Evolutionary conservation across 495 filamentous ascomycete species (phyloP), one percentile per base, ranked within the genome.

Genomic region (Cryomyces minteri): DNA sequence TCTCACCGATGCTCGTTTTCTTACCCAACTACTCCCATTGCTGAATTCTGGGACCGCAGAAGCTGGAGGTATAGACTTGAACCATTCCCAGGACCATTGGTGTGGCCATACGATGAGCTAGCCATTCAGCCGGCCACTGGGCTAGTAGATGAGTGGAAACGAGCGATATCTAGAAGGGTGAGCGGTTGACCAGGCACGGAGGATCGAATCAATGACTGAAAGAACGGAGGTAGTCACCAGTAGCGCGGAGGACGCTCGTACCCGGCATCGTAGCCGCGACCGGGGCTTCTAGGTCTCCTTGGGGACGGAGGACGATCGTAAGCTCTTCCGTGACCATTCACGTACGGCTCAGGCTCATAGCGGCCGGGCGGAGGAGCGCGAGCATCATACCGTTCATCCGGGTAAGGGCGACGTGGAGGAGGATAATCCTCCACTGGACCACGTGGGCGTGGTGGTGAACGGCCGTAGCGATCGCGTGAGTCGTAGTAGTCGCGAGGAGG

Each of bases 401-500:
- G 51, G 43, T 55, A 58, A 38, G 57, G 57, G 31, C 48, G 67
- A 31, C 67, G 69, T 5, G 68, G 61, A 28, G 84, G 76, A 39
- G 80, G 79, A 51, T 83, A 84, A 51, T 92, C 87, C 46, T 92
- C 85, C 31, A 80, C 64, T 49, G 83, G 80, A 41, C 74, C 70
- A 49, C 79, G 67, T 43, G 57, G 67, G 49, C 77, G 72, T 29
- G 75, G 83, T 14, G 86, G 83, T 29, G 84, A 70, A 51, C 83
- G 74, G 47, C 62, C 72, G 61, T 88, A 87, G 39, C 81, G 73
- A 52, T 76, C 72, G 45, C 79, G 74, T 40, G 80, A 74, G 54
- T 95, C 87, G 59, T 94, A 88, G 54, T 92, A 88, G 46, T 82
- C 77, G 43, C 84, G 80, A 33, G 82, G 80, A 18, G 70, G 69